Percentiles rank a stretch among this genome's conserved stretches.
Evolutionary conservation across 495 filamentous ascomycete species (phyloP).

Genomic region (Aspergillus olivimuriae): DNA sequence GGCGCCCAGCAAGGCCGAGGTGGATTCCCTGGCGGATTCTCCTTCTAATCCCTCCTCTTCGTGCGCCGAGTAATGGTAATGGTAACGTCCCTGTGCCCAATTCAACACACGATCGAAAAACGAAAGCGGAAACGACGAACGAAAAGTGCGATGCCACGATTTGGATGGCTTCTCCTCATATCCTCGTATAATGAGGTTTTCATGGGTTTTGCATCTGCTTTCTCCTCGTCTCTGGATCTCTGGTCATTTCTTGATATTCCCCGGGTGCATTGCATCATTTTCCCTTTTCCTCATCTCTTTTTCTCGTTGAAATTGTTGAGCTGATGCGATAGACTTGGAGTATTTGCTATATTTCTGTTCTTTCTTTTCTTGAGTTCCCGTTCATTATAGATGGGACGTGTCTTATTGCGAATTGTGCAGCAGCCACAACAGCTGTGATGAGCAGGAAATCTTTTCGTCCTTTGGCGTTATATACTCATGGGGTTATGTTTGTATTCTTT

Average conservation of each 20-base stretch:
- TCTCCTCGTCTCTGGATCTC: constrained; percentile 1
- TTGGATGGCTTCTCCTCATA: not conserved
- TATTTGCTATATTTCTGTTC: constrained; percentile 4
- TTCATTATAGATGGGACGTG: constrained; percentile 9
- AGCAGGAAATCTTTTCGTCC: constrained; percentile 1
- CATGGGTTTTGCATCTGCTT: constrained; percentile 14
- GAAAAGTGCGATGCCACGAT: not conserved
- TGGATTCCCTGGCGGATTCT: constrained; percentile 36
- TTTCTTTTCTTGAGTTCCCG: constrained; percentile 4
- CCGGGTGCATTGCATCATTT: constrained; percentile 9
- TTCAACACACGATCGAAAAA: not conserved
- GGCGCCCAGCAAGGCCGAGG: constrained; percentile 27
- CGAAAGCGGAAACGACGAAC: not conserved
- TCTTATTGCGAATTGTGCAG: constrained; percentile 7
- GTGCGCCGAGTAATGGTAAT: not conserved
- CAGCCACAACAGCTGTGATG: not conserved
- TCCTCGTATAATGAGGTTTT: not conserved
- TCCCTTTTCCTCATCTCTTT: too few species aligned
- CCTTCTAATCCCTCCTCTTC: constrained; percentile 22
- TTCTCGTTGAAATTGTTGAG: constrained; percentile 6
- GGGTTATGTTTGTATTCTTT: not conserved
- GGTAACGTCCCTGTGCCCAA: not conserved
- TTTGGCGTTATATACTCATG: constrained; percentile 10
- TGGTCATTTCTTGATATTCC: constrained; percentile 2
- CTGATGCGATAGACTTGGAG: constrained; percentile 8